Evolutionary conservation across 148 eudicot genomes (phyloP), one percentile per base, ranked within the genome.

Genomic region (Gaultheria prostrata): DNA sequence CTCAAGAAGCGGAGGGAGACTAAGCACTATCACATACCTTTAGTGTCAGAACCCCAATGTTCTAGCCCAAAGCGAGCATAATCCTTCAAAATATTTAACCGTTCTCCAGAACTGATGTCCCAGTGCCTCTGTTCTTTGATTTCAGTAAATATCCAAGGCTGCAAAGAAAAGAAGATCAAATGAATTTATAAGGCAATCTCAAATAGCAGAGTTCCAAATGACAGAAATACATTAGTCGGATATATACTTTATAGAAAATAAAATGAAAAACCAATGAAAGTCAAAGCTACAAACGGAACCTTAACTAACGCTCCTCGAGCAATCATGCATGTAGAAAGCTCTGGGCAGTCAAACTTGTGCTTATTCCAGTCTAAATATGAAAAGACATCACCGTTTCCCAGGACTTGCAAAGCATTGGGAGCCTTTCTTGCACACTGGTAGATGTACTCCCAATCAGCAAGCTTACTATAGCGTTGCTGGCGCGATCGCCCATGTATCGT

Each of bases 101-200:
- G 90, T 80, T 97, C 99, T 43, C 92, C 90, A 48, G 99, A 92
- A 56, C 90, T 93, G 76, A 97, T 97, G 84, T 97, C 99, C 99
- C 99, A 97, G 74, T 93, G 90, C 87, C 98, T 92, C 84, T 93
- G 99, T 86, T 97, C 99, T 90, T 97, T 97, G 56, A 97, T 93
- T 90, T 97, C 99, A 80, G 99, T 97, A 80, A 97, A 97, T 84
- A 97, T 61, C 99, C 99, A 97, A 24, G 99, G 99, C 99, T 97
- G 92, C 89, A 89, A 86, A 73, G 61, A 70, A 50, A 4, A 26
- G n/a, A 57, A 61, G 73, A 33, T 20, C 50, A 21, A 3, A 48
- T 21, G 17, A 70, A 26, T 46, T 88, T 14, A 51, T 24, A 82
- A 76, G 20, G 4, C 63, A 78, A 24, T 13, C 1, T 63, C 56